Evolutionary conservation across 352 stramenopile species (phyloP).

Genomic region (Pythium myriotylum): DNA sequence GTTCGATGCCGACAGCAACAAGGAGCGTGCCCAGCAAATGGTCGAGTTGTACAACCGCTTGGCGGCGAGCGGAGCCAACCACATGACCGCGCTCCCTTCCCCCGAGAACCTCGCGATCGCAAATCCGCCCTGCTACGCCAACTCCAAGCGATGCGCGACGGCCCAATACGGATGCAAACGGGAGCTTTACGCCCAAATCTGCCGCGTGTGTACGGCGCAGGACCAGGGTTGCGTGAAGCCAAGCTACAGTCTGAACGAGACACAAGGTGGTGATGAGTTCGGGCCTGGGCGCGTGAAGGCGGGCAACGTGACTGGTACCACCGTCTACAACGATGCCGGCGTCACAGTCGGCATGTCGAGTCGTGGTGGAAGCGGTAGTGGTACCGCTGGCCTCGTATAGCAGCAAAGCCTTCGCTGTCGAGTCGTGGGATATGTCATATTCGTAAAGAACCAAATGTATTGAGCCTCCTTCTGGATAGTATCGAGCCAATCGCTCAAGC

Average conservation of each 20-base stretch:
- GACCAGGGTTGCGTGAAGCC: constrained; percentile 31
- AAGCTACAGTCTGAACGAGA: constrained; percentile 10
- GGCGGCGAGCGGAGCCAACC: constrained; percentile 2
- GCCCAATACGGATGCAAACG: constrained; percentile 52
- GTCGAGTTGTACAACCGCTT: constrained; percentile 47
- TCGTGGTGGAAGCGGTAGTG: not conserved
- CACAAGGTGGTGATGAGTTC: not conserved
- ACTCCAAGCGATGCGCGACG: constrained; percentile 37
- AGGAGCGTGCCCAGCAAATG: constrained; percentile 35
- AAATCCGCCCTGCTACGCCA: constrained; percentile 63
- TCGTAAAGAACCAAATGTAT: not conserved
- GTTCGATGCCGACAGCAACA: constrained; percentile 35
- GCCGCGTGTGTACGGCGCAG: constrained; percentile 32
- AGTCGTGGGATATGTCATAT: not conserved
- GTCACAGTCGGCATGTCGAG: not conserved
- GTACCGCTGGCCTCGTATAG: not conserved
- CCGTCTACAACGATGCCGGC: constrained; percentile 7
- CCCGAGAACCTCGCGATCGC: constrained; percentile 28
- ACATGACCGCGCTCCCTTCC: constrained; percentile 50
- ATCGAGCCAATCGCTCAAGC: not conserved
- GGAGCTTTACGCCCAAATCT: constrained; percentile 55
- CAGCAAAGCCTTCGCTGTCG: not conserved
- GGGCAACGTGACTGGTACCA: not conserved
- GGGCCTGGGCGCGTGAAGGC: constrained; percentile 2
- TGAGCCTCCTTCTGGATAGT: not conserved